These are phyloP conservation scores for Neonectria ditissima DNA, from an alignment of 2,329 filamentous ascomycete species.

Conservation along the genomic window DNA sequence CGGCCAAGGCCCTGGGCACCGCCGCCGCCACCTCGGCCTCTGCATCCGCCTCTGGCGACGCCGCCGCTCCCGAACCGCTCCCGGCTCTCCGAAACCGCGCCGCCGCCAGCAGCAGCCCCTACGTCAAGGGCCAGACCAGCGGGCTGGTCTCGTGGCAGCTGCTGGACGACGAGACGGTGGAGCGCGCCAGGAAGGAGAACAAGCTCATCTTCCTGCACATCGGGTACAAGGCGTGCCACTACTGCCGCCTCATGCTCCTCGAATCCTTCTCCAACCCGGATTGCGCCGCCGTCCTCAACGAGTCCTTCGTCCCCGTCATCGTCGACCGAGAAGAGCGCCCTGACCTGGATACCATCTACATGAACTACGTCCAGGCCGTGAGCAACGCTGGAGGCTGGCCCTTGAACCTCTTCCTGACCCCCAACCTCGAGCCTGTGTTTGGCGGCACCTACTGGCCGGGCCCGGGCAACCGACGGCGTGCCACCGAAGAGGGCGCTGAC, in stretches of 20 bases:
- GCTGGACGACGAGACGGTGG: constrained; percentile 81
- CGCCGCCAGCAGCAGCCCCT: constrained; percentile 60
- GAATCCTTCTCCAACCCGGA: constrained; percentile 90
- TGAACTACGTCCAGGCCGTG: constrained; percentile 97
- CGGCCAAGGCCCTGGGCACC: constrained; percentile 49
- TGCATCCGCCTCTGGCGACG: constrained; percentile 31
- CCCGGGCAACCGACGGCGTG: constrained; percentile 67
- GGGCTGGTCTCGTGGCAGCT: constrained; percentile 94
- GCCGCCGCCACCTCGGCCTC: constrained; percentile 35
- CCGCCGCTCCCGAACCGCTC: constrained; percentile 36
- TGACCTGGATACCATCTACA: constrained; percentile 95
- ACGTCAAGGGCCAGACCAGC: constrained; percentile 77
- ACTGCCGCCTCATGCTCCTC: constrained; percentile 90
- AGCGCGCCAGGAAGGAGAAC: constrained; percentile 82
- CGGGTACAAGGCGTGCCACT: constrained; percentile 95
- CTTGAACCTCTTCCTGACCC: constrained; percentile 95
- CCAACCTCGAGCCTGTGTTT: constrained; percentile 92
- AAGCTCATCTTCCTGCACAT: constrained; percentile 94
- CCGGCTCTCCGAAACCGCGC: constrained; percentile 52
- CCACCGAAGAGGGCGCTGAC: constrained; percentile 56
- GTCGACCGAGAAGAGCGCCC: constrained; percentile 94
- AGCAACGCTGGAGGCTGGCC: constrained; percentile 94
- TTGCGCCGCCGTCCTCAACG: constrained; percentile 85
- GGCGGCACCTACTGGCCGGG: constrained; percentile 97
- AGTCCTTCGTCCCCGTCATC: constrained; percentile 89